Conservation (phyloP, 169 alveolate genomes). For the Plasmodium gallinaceum region DNA sequence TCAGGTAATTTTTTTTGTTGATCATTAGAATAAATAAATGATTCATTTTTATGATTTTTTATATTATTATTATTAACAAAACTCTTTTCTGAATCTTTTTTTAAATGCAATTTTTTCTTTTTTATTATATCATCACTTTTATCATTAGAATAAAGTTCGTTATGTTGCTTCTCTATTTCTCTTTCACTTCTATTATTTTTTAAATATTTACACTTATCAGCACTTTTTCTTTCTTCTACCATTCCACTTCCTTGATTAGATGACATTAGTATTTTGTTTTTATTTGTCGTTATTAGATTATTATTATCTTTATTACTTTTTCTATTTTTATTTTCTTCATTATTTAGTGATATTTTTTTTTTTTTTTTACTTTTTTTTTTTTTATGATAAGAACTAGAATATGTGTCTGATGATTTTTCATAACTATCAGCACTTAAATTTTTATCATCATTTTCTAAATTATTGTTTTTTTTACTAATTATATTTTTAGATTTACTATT, state of each 20-base stretch:
- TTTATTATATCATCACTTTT: constrained; percentile 8
- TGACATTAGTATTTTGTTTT: no score
- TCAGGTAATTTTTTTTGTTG: constrained; percentile 17
- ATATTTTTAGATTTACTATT: background rate
- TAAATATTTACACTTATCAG: background rate
- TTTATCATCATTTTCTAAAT: background rate
- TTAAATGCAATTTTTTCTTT: background rate
- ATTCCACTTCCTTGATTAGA: background rate
- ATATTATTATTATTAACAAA: background rate
- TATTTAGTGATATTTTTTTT: background rate
- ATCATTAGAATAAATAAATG: constrained; percentile 3
- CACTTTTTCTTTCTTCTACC: background rate
- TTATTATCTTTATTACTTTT: constrained; percentile 7
- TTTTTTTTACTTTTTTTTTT: constrained; percentile 22
- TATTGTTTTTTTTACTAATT: background rate
- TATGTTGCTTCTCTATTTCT: background rate
- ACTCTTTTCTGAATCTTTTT: constrained; percentile 2
- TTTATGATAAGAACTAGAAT: background rate
- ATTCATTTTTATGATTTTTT: background rate
- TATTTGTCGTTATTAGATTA: background rate
- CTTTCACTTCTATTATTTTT: background rate
- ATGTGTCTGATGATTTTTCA: background rate
- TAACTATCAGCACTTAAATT: background rate
- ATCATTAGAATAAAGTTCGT: background rate
- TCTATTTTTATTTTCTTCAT: background rate